Evolutionary conservation across 768 basidiomycete species (phyloP), one percentile per base, ranked within the genome.

Genomic region (Auricularia heimuer): DNA sequence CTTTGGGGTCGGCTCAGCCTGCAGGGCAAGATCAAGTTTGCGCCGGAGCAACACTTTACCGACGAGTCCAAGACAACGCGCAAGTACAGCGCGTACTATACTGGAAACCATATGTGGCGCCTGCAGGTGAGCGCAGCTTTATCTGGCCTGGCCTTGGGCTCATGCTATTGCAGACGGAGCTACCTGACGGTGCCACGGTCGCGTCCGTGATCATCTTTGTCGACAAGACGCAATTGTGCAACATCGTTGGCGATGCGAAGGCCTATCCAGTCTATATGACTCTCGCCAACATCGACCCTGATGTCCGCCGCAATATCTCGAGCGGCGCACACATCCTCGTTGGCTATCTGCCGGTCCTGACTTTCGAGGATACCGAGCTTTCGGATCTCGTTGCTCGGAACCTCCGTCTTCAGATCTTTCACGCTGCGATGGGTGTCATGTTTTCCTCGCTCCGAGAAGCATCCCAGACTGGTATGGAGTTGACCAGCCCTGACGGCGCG

Each of bases 401-500:
- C 10, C 62, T 29, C 7, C 36, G 62, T 2, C 63, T 34, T 14
- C 24, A 37, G 29, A 66, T 81, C 0, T 81, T 77, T 67, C 78
- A 81, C 67, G 68, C 69, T 0, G 78, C 75, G 62, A 70, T 79
- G 65, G 7, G 64, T 3, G 45, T 64, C 10, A 73, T 79, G 11
- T 54, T 77, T 11, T 39, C 44, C 42, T 76, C 77, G 1, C 66
- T 80, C 1, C 63, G 68, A 11, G 16, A 51, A 3, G 71, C 76
- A 2, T 77, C 77, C 0, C 3, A 39, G 0, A 56, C 69, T 6
- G 79, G 79, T 4, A 66, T 77, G 18, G 44, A 68, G 0, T 71
- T 79, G 71, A 21, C 51, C 0, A 74, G 72, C 54, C 74, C 75
- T 6, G 73, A 77, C 64, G 77, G 78, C 0, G 68, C 80, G 24